A percentile compares a stretch with the other conserved stretches of the same genome.
These are phyloP conservation scores for Crithidia expoeki DNA, from an alignment of 208 protist species.

Conservation along the genomic window DNA sequence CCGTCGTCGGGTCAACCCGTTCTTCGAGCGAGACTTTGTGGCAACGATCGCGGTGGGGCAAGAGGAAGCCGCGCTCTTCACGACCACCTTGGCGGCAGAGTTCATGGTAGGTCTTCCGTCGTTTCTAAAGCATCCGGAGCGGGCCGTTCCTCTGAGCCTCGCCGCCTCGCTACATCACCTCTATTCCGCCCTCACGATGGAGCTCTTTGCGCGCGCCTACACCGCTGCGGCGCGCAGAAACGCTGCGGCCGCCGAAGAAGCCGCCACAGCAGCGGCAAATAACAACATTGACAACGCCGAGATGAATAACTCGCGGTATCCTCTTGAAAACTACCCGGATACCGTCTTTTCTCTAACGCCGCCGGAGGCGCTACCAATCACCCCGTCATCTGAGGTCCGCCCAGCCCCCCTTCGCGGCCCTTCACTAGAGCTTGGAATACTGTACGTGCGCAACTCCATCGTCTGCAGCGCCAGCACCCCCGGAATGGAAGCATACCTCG, in stretches of 20 bases:
- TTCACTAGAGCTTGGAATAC: conserved; percentile 49
- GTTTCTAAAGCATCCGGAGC: conserved; percentile 54
- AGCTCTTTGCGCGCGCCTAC: conserved; percentile 36
- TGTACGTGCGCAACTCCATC: conserved; percentile 66
- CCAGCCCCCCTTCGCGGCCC: conserved; percentile 36
- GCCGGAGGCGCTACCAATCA: not conserved
- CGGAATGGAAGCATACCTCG: conserved; percentile 52
- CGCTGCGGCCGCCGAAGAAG: not conserved
- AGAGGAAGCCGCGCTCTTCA: conserved; percentile 43
- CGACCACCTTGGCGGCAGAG: conserved; percentile 50
- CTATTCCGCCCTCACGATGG: conserved; percentile 44
- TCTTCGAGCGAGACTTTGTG: conserved; percentile 68
- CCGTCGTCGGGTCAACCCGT: conserved; percentile 40
- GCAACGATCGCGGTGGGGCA: conserved; percentile 45
- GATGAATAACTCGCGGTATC: not conserved
- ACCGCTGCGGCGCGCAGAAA: not conserved
- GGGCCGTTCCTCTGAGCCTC: conserved; percentile 48
- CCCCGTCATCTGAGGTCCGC: not conserved
- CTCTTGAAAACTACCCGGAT: not conserved
- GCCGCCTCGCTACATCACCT: conserved; percentile 63
- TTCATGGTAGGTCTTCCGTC: conserved; percentile 59
- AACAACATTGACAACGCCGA: not conserved
- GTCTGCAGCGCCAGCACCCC: conserved; percentile 58
- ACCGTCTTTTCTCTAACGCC: conserved; percentile 1
- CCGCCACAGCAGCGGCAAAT: conserved; percentile 8